Evolutionary conservation across 495 filamentous ascomycete genomes (phyloP).

Genomic region (Parachaetomium inaequale): DNA sequence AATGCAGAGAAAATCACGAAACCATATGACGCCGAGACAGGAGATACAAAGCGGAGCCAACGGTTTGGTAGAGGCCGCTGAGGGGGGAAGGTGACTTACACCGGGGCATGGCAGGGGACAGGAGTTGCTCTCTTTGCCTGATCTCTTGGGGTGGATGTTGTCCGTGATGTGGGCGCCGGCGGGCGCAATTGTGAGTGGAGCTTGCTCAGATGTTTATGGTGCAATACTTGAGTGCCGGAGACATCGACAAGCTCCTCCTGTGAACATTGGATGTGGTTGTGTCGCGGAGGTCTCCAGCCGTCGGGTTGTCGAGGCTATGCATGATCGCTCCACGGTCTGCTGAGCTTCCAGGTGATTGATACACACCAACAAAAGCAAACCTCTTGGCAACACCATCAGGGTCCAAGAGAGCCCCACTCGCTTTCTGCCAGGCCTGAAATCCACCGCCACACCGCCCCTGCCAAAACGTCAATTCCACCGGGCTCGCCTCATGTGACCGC

Average conservation of each 20-base stretch:
- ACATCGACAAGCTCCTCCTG: neutral
- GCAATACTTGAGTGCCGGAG: neutral
- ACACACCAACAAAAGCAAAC: too few species aligned
- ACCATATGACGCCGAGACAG: neutral
- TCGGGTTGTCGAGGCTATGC: too few species aligned
- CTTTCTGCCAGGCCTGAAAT: neutral
- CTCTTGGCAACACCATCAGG: neutral
- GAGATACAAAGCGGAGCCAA: neutral
- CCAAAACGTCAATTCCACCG: neutral
- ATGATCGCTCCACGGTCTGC: too few species aligned
- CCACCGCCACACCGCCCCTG: too few species aligned
- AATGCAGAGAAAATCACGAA: too few species aligned
- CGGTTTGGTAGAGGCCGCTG: neutral
- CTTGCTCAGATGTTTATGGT: neutral
- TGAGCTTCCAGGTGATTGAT: too few species aligned
- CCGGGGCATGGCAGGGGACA: conserved; percentile 7
- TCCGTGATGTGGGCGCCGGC: neutral
- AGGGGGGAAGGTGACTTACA: conserved; percentile 23
- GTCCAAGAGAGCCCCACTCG: neutral
- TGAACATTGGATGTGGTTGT: neutral
- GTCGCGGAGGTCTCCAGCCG: neutral
- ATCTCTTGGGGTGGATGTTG: neutral
- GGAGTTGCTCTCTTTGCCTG: neutral
- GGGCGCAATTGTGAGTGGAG: neutral
- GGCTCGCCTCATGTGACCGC: conserved; percentile 27